Conservation (phyloP, 768 basidiomycete genomes). For the Pisolithus tinctorius region DNA sequence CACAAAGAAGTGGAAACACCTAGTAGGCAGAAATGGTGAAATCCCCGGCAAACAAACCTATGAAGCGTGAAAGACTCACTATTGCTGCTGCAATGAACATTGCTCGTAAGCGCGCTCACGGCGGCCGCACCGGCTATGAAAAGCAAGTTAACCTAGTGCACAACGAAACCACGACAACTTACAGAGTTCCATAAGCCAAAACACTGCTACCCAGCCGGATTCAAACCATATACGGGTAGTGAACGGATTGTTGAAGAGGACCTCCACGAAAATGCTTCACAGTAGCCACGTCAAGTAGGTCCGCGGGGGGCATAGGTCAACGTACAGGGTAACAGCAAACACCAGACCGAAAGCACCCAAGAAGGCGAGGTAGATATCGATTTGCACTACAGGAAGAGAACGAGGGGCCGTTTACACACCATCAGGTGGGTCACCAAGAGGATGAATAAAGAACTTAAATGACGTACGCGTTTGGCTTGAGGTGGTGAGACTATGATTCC, state of each 20-base stretch:
- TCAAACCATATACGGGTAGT: constrained; percentile 70
- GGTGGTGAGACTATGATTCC: constrained; percentile 54
- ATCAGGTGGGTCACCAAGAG: too few relatives aligned
- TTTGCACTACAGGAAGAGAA: constrained; percentile 26
- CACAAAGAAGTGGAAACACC: constrained; percentile 26
- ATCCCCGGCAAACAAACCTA: neutral
- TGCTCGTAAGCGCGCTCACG: constrained; percentile 35
- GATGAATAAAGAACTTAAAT: neutral
- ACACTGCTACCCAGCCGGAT: constrained; percentile 50
- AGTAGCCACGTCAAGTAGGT: neutral
- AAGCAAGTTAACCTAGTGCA: constrained; percentile 1
- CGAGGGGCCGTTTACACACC: too few relatives aligned
- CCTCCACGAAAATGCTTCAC: constrained; percentile 49
- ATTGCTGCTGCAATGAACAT: constrained; percentile 27
- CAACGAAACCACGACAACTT: constrained; percentile 13
- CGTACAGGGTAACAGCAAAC: constrained; percentile 55
- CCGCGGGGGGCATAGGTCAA: neutral
- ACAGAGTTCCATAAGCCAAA: constrained; percentile 59
- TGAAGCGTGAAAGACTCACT: constrained; percentile 14
- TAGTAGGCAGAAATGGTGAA: constrained; percentile 2
- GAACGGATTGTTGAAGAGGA: constrained; percentile 43
- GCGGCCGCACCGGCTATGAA: constrained; percentile 45
- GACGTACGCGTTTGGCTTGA: constrained; percentile 35
- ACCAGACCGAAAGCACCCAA: constrained; percentile 52
- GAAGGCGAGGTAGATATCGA: constrained; percentile 57